phyloP scores from a whole-genome alignment of 257 asterid genomes.

The Euphrasia confusa region DNA sequence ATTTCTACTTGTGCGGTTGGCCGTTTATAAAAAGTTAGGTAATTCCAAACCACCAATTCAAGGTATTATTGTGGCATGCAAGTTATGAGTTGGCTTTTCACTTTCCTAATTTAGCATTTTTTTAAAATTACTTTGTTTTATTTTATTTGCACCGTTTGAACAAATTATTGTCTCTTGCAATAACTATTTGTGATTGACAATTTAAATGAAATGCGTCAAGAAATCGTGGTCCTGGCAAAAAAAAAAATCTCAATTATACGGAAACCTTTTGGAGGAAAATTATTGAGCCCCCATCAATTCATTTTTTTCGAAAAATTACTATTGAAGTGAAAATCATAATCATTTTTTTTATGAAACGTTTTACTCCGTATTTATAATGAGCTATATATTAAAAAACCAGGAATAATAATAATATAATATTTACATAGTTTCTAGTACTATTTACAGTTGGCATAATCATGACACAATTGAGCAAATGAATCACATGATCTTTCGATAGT shows the following conservation, averaged over 20 bases:
- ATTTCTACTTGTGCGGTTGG: not conserved
- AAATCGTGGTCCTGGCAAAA: slow-evolving; percentile 12
- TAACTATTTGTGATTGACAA: slow-evolving; percentile 8
- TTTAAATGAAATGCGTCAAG: slow-evolving; percentile 1
- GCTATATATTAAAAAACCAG: too few relatives aligned
- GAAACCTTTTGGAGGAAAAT: not conserved
- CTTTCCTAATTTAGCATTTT: slow-evolving; percentile 19
- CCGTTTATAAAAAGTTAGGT: slow-evolving; percentile 8
- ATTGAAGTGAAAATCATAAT: too few relatives aligned
- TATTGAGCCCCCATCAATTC: not conserved
- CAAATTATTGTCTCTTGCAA: slow-evolving; percentile 1
- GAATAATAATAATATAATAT: too few relatives aligned
- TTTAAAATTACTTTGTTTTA: not conserved
- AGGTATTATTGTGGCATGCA: slow-evolving; percentile 21
- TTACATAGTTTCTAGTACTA: too few relatives aligned
- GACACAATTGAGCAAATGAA: not conserved
- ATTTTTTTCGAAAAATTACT: too few relatives aligned
- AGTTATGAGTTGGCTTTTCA: slow-evolving; percentile 25
- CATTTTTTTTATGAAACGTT: too few relatives aligned
- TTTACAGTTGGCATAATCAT: too few relatives aligned
- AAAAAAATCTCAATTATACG: not conserved
- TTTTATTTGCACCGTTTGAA: slow-evolving; percentile 13
- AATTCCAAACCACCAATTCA: not conserved
- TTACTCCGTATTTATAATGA: too few relatives aligned
- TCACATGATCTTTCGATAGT: slow-evolving; percentile 25